These are phyloP conservation scores for Dicorynia guianensis DNA, from an alignment of 306 rosid genomes.

Conservation along the genomic window DNA sequence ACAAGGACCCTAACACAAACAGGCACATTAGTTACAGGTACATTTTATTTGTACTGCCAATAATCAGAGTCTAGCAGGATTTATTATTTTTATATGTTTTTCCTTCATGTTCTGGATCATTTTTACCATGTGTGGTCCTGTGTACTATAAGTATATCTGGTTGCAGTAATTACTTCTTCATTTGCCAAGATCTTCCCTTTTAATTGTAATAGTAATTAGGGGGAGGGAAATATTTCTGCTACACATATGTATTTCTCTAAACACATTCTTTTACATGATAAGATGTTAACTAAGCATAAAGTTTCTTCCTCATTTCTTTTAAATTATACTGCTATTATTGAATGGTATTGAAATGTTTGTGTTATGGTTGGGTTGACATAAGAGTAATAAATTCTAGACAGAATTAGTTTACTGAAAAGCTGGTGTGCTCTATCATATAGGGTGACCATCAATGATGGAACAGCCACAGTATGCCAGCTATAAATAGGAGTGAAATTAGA, in stretches of 20 bases:
- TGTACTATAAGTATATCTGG: slow-evolving; percentile 18
- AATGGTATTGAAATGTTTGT: slow-evolving; percentile 14
- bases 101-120: slow-evolving; percentile 27
- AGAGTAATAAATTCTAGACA: neutral
- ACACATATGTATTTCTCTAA: slow-evolving; percentile 2
- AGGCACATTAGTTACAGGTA: slow-evolving; percentile 88
- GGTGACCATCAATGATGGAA: neutral
- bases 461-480: neutral
- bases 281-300: neutral
- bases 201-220: neutral
- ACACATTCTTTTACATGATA: slow-evolving; percentile 11
- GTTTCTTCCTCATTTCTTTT: neutral
- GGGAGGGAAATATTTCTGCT: neutral
- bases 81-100: slow-evolving; percentile 19
- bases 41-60: slow-evolving; percentile 8
- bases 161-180: slow-evolving; percentile 5
- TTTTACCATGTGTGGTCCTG: slow-evolving; percentile 14
- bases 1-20: slow-evolving; percentile 65
- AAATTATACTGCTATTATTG: slow-evolving; percentile 4
- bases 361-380: neutral
- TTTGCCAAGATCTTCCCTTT: slow-evolving; percentile 17
- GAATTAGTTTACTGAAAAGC: neutral
- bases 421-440: slow-evolving; percentile 23
- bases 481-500: neutral
- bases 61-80: slow-evolving; percentile 20